Percentiles rank a stretch among this genome's conserved stretches.
Conservation (phyloP, 129 eudicot species). For the Lactuca saligna region DNA sequence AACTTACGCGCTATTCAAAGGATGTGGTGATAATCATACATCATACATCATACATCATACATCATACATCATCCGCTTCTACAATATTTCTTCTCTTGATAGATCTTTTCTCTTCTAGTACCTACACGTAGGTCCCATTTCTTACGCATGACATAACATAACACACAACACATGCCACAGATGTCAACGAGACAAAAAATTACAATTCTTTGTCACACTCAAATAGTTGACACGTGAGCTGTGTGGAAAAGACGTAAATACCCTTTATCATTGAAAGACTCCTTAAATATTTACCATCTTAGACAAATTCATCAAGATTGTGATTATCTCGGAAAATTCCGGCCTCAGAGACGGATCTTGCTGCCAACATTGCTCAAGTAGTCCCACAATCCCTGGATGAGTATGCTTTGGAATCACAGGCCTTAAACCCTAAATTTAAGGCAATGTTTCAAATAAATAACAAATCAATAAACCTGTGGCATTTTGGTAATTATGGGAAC, state of each 20-base stretch:
- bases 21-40: background rate
- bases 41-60: conserved; percentile 4
- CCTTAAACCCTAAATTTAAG: conserved; percentile 49
- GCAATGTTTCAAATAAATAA: background rate
- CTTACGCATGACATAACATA: no score
- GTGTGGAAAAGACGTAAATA: no score
- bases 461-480: background rate
- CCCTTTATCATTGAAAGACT: no score
- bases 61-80: conserved; percentile 36
- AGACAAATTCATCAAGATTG: conserved; percentile 41
- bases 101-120: conserved; percentile 49
- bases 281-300: conserved; percentile 41
- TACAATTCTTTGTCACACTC: background rate
- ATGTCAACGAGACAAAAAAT: background rate
- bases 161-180: background rate
- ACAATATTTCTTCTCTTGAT: conserved; percentile 46
- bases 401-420: conserved; percentile 46
- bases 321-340: conserved; percentile 58
- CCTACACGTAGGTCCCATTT: conserved; percentile 23
- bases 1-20: conserved; percentile 15
- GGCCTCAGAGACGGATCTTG: conserved; percentile 55
- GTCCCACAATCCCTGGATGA: conserved; percentile 42
- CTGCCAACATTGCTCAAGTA: conserved; percentile 59
- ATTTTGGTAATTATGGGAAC: conserved; percentile 9
- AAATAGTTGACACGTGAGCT: no score